phyloP scores from a whole-genome alignment of 2,329 filamentous ascomycete species.

The Gliomastix tumulicola region DNA sequence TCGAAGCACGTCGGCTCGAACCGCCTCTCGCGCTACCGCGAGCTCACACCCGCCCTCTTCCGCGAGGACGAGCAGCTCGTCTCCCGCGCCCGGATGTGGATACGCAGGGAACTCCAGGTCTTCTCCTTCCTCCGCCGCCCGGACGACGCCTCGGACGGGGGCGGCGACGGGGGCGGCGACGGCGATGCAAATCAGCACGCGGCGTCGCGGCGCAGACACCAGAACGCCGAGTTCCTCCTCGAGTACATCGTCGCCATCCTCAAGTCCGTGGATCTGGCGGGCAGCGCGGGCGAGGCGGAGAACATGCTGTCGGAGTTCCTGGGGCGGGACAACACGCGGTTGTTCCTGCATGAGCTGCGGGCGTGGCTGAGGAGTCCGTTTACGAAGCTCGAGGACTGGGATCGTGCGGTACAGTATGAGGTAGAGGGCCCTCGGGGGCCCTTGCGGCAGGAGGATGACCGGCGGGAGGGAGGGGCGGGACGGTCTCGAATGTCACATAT shows the following conservation, averaged over 20 bases:
- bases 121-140: conserved; percentile 60
- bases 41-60: conserved; percentile 64
- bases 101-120: conserved; percentile 76
- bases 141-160: background rate
- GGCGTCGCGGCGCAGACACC: conserved; percentile 31
- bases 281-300: conserved; percentile 70
- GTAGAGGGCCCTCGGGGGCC: no score
- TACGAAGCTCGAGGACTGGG: conserved; percentile 67
- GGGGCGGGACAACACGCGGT: conserved; percentile 61
- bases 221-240: conserved; percentile 76
- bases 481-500: no score
- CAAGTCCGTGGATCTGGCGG: conserved; percentile 76
- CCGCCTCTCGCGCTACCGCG: conserved; percentile 65
- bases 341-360: conserved; percentile 81
- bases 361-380: conserved; percentile 80
- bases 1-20: conserved; percentile 81
- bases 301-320: conserved; percentile 73
- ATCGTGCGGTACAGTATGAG: conserved; percentile 67
- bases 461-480: background rate
- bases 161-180: conserved; percentile 10
- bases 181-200: background rate
- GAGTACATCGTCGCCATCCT: conserved; percentile 82
- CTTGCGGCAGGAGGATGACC: no score
- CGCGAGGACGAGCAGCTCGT: conserved; percentile 58
- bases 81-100: conserved; percentile 71